Percentiles rank a stretch among this genome's conserved stretches.
phyloP scores from a whole-genome alignment of 805 yeast species.

The Saccharomycopsis sp. region DNA sequence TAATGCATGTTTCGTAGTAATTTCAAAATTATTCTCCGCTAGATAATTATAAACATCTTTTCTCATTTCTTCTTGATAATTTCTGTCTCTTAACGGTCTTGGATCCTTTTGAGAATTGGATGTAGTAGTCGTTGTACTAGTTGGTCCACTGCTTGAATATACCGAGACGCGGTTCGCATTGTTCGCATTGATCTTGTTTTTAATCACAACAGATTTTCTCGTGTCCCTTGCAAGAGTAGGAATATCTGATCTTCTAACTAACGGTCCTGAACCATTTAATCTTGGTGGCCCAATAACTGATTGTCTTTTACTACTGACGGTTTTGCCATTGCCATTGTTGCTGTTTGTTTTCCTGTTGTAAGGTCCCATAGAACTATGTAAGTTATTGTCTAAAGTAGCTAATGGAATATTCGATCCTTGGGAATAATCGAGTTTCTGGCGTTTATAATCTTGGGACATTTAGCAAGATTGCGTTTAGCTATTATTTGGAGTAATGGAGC shows the following conservation, averaged over 20 bases:
- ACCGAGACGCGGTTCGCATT: background rate
- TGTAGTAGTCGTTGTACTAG: background rate
- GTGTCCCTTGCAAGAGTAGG: background rate
- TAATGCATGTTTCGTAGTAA: conserved; percentile 65
- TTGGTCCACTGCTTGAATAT: background rate
- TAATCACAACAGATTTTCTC: background rate
- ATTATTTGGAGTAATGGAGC: too few species aligned
- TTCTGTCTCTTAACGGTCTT: conserved; percentile 70
- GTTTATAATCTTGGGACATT: background rate
- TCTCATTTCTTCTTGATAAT: conserved; percentile 57
- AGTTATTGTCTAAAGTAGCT: background rate
- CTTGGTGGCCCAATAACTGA: conserved; percentile 20
- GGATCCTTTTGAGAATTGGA: conserved; percentile 41
- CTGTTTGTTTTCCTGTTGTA: background rate
- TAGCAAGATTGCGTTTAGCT: too few species aligned
- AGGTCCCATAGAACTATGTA: background rate
- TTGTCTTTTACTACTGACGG: conserved; percentile 1
- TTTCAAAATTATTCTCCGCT: conserved; percentile 57
- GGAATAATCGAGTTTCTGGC: background rate
- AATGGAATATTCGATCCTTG: background rate
- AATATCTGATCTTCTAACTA: background rate
- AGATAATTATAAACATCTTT: conserved; percentile 64
- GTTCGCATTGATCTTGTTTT: background rate
- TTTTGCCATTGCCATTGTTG: background rate
- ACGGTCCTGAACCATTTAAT: conserved; percentile 3